A percentile compares a stretch with the other conserved stretches of the same genome.
Conservation (phyloP, 805 yeast species). For the Ogataea allantospora region DNA sequence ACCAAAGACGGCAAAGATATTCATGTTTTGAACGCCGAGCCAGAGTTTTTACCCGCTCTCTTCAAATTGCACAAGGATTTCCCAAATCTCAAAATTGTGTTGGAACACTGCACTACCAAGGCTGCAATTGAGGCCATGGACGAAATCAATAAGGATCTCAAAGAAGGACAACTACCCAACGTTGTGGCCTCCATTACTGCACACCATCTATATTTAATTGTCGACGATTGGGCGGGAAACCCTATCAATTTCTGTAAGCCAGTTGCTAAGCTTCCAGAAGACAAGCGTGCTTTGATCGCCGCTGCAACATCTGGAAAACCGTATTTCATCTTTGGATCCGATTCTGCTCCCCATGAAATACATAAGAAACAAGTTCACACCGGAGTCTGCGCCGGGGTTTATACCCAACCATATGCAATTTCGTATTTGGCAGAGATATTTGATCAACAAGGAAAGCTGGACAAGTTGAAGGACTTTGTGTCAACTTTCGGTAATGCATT, state of each 20-base stretch:
- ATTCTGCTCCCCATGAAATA: conserved; percentile 95
- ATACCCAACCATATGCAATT: conserved; percentile 79
- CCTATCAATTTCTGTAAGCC: conserved; percentile 96
- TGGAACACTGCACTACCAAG: conserved; percentile 93
- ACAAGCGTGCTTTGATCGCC: conserved; percentile 70
- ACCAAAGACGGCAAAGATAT: conserved; percentile 52
- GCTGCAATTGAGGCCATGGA: conserved; percentile 81
- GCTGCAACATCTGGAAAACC: conserved; percentile 94
- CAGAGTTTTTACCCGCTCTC: conserved; percentile 86
- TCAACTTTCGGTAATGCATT: conserved; percentile 69
- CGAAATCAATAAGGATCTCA: conserved; percentile 52
- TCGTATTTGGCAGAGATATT: conserved; percentile 86
- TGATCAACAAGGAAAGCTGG: conserved; percentile 60
- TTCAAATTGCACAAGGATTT: conserved; percentile 73
- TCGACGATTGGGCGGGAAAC: conserved; percentile 96
- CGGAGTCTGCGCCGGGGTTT: conserved; percentile 98
- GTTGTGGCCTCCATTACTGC: conserved; percentile 96
- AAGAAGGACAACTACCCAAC: conserved; percentile 36
- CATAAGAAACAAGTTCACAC: conserved; percentile 69
- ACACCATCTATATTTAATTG: conserved; percentile 84
- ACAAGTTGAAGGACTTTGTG: conserved; percentile 70
- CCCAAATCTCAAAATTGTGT: conserved; percentile 80
- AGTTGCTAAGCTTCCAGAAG: conserved; percentile 89
- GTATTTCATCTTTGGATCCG: conserved; percentile 94
- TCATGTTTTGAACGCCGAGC: conserved; percentile 92